phyloP scores from a whole-genome alignment of 2,329 filamentous ascomycete species.

The Trichoderma koningii region DNA sequence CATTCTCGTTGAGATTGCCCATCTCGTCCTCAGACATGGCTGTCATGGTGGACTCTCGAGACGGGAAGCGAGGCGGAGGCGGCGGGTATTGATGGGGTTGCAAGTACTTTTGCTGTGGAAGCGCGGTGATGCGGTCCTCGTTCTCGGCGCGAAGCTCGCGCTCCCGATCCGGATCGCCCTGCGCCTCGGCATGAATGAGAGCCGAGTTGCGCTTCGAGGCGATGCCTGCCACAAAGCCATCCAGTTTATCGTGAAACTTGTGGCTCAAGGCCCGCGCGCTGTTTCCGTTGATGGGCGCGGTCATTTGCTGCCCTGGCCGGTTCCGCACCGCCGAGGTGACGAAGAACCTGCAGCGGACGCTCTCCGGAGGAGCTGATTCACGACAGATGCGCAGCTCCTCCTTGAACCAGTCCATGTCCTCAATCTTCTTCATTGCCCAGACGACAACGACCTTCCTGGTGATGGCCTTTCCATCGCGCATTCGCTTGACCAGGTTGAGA shows the following conservation, averaged over 20 bases:
- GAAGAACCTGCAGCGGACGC: slow-evolving; percentile 92
- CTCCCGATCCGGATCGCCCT: slow-evolving; percentile 76
- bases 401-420: slow-evolving; percentile 97
- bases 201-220: slow-evolving; percentile 85
- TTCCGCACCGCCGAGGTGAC: slow-evolving; percentile 68
- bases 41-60: slow-evolving; percentile 36
- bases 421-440: slow-evolving; percentile 89
- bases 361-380: slow-evolving; percentile 83
- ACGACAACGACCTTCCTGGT: slow-evolving; percentile 88
- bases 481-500: slow-evolving; percentile 91
- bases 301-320: slow-evolving; percentile 43
- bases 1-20: slow-evolving; percentile 28
- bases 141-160: slow-evolving; percentile 78
- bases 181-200: slow-evolving; percentile 77
- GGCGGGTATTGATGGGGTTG: slow-evolving; percentile 51
- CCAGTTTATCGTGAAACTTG: slow-evolving; percentile 80
- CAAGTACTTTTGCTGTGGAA: slow-evolving; percentile 69
- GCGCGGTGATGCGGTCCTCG: slow-evolving; percentile 79
- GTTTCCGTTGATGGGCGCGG: slow-evolving; percentile 46
- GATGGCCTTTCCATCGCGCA: slow-evolving; percentile 91
- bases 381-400: slow-evolving; percentile 91
- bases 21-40: slow-evolving; percentile 49
- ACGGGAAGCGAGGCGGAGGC: slow-evolving; percentile 35
- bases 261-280: slow-evolving; percentile 65
- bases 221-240: slow-evolving; percentile 83